These are phyloP conservation scores for Populus simonii DNA, from an alignment of 345 rosid species.

Conservation along the genomic window DNA sequence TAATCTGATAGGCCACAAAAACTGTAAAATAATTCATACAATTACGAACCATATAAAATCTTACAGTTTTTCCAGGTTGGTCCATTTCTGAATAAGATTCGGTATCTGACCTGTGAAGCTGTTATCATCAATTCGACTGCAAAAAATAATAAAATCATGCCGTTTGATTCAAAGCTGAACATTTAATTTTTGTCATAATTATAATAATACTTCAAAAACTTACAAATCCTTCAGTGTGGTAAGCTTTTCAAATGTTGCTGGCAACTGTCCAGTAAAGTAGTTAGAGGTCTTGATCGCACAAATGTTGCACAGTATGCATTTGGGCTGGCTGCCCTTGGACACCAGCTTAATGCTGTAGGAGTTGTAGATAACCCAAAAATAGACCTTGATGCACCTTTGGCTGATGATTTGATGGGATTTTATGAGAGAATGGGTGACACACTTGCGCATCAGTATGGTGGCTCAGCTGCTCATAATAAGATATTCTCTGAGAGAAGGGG, in stretches of 20 bases:
- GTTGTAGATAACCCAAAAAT: constrained; percentile 57
- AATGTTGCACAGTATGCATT: constrained; percentile 98
- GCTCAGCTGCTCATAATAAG: constrained; percentile 93
- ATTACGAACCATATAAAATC: neutral
- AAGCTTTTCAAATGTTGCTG: too few species aligned
- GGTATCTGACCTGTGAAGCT: constrained; percentile 52
- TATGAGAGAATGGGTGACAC: constrained; percentile 92
- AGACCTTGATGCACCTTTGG: constrained; percentile 78
- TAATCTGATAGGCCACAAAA: neutral
- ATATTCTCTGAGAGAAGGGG: constrained; percentile 92
- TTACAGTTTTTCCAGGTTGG: constrained; percentile 42
- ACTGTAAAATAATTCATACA: too few species aligned
- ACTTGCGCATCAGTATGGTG: constrained; percentile 84
- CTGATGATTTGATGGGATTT: constrained; percentile 78
- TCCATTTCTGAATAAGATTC: constrained; percentile 52
- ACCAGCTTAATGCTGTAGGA: constrained; percentile 81
- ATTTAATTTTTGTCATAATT: too few species aligned
- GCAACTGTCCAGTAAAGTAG: too few species aligned
- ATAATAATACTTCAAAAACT: too few species aligned
- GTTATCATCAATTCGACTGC: constrained; percentile 51
- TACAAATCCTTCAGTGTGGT: too few species aligned
- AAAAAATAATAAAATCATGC: neutral
- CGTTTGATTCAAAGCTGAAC: neutral
- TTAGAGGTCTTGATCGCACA: constrained; percentile 98
- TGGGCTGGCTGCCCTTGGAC: constrained; percentile 93